phyloP scores from a whole-genome alignment of 2,329 filamentous ascomycete species.

The Emmonsiellopsis sp. region DNA sequence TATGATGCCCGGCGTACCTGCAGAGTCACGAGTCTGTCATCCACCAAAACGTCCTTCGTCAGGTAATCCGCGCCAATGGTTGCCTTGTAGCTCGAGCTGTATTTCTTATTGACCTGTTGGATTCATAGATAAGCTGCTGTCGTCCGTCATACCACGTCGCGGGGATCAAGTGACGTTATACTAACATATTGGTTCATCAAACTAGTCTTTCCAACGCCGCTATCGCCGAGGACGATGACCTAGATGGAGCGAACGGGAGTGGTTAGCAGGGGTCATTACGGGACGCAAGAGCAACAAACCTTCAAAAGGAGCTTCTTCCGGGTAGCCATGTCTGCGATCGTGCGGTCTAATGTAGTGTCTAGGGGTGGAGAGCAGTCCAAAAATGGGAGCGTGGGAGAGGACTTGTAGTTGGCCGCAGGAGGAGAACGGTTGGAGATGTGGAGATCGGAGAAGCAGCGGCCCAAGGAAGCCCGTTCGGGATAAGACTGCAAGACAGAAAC shows the following conservation, averaged over 20 bases:
- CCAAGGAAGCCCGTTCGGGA: too few species aligned
- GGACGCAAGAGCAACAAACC: conserved; percentile 42
- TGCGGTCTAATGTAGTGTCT: not conserved
- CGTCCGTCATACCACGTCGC: not conserved
- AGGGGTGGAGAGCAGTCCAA: not conserved
- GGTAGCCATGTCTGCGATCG: conserved; percentile 53
- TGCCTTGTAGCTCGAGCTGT: conserved; percentile 98
- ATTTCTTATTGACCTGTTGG: conserved; percentile 95
- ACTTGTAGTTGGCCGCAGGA: too few species aligned
- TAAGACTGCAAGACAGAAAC: too few species aligned
- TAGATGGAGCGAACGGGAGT: conserved; percentile 28
- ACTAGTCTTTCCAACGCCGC: conserved; percentile 97
- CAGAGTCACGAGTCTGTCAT: conserved; percentile 97
- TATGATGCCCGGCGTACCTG: conserved; percentile 52
- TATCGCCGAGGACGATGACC: conserved; percentile 99
- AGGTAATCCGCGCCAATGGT: conserved; percentile 98
- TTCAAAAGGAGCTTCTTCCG: conserved; percentile 87
- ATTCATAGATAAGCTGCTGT: not conserved
- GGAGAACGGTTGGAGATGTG: too few species aligned
- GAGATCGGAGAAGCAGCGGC: too few species aligned
- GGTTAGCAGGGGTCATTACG: conserved; percentile 6
- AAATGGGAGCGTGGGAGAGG: too few species aligned
- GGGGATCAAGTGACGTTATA: conserved; percentile 2
- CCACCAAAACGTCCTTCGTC: conserved; percentile 93
- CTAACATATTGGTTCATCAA: conserved; percentile 99